Percentiles rank a stretch among this genome's conserved stretches.
Conservation (phyloP, 768 basidiomycete genomes). For the Leccinum uliginosum region DNA sequence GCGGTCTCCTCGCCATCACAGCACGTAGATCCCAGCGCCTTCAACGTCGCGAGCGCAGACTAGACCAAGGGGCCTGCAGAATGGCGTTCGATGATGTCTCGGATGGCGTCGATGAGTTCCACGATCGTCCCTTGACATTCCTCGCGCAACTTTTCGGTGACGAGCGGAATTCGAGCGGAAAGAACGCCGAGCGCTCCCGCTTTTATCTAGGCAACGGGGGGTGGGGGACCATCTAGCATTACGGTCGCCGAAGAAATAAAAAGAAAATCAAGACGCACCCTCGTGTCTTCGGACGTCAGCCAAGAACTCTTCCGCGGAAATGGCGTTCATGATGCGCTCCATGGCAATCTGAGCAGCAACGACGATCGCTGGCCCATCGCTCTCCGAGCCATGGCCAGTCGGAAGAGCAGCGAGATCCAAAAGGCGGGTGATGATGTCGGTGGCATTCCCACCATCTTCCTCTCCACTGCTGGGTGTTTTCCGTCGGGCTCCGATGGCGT, state of each 20-base stretch:
- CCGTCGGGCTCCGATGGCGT: constrained; percentile 29
- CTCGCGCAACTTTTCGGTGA: constrained; percentile 53
- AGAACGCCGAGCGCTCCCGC: constrained; percentile 68
- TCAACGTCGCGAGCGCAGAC: constrained; percentile 57
- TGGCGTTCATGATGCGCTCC: constrained; percentile 50
- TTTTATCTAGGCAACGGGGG: constrained; percentile 48
- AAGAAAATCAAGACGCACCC: constrained; percentile 36
- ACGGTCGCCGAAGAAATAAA: neutral
- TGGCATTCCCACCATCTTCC: constrained; percentile 29
- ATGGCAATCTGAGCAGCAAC: constrained; percentile 48
- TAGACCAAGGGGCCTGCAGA: constrained; percentile 37
- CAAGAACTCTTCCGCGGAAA: constrained; percentile 72
- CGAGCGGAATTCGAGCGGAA: constrained; percentile 55
- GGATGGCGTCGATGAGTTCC: constrained; percentile 49
- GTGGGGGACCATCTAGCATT: neutral
- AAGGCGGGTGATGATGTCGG: constrained; percentile 44
- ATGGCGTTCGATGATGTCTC: constrained; percentile 42
- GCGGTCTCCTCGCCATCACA: constrained; percentile 62
- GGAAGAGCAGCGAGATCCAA: constrained; percentile 43
- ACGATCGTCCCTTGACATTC: constrained; percentile 46
- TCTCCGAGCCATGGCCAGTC: constrained; percentile 27
- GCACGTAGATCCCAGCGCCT: constrained; percentile 53
- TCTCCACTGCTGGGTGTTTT: neutral
- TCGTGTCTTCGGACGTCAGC: constrained; percentile 42
- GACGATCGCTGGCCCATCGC: constrained; percentile 42